Percentiles rank a stretch among this genome's conserved stretches.
Evolutionary conservation across 164 flowering plant genomes (phyloP).

Genomic region (Piper longum): DNA sequence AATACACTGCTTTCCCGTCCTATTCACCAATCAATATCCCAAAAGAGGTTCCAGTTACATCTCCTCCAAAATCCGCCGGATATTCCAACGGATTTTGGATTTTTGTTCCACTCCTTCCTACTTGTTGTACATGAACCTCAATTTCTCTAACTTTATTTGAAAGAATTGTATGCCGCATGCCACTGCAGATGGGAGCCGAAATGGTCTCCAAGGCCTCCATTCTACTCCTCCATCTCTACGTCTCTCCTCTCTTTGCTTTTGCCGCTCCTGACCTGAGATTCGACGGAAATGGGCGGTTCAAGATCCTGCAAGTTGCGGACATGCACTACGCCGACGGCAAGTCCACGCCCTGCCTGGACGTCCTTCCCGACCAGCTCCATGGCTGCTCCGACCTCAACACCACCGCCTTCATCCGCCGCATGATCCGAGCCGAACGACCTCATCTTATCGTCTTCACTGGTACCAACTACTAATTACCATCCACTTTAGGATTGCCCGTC

Average conservation of each 20-base stretch:
- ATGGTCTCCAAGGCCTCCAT: not conserved
- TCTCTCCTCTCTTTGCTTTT: not conserved
- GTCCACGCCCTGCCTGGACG: conserved; percentile 47
- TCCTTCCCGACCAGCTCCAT: conserved; percentile 35
- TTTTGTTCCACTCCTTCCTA: no score
- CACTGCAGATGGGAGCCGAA: not conserved
- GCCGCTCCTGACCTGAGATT: conserved; percentile 7
- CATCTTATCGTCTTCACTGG: conserved; percentile 86
- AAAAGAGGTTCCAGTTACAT: no score
- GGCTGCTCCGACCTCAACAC: conserved; percentile 92
- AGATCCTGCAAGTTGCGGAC: conserved; percentile 86
- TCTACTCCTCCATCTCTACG: not conserved
- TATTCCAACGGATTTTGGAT: not conserved
- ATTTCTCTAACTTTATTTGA: no score
- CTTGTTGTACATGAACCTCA: no score
- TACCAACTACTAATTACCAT: conserved; percentile 2
- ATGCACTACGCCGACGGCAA: conserved; percentile 82
- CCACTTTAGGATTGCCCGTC: no score
- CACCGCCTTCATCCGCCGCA: conserved; percentile 52
- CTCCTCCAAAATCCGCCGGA: not conserved
- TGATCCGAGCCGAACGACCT: conserved; percentile 75
- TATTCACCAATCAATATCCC: no score
- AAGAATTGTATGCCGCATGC: no score
- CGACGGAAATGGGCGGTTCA: conserved; percentile 41
- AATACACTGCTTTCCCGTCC: no score